phyloP scores from a whole-genome alignment of 352 stramenopile genomes.

The Elongisporangium anandrum region DNA sequence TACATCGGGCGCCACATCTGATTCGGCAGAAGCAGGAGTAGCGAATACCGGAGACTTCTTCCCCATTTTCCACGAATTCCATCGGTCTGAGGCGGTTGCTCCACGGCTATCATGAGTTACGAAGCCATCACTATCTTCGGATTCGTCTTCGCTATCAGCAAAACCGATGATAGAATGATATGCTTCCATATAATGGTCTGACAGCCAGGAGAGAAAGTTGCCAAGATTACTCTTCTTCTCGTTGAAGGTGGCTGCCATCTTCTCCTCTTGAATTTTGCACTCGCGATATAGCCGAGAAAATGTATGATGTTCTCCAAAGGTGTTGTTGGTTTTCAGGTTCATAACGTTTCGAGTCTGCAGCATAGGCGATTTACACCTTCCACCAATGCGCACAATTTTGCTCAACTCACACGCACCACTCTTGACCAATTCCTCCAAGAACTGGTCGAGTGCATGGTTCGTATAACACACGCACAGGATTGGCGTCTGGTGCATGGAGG shows the following conservation, averaged over 20 bases:
- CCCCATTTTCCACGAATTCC: neutral
- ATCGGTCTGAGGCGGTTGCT: neutral
- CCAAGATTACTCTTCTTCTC: neutral
- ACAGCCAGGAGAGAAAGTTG: neutral
- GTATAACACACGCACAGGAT: conserved; percentile 89
- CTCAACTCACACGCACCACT: conserved; percentile 17
- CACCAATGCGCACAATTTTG: conserved; percentile 70
- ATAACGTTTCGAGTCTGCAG: conserved; percentile 35
- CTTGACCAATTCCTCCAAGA: conserved; percentile 79
- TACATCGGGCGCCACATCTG: neutral
- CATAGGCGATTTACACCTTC: conserved; percentile 56
- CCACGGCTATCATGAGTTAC: neutral
- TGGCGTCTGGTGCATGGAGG: conserved; percentile 5
- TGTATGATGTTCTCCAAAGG: neutral
- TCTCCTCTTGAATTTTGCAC: neutral
- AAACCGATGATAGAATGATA: neutral
- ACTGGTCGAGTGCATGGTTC: conserved; percentile 89
- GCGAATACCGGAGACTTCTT: neutral
- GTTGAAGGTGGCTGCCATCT: neutral
- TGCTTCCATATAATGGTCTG: neutral
- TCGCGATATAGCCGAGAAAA: conserved; percentile 1
- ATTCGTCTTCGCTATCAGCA: neutral
- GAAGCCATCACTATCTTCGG: neutral
- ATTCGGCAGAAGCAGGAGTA: neutral
- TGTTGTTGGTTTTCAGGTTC: conserved; percentile 7